These are phyloP conservation scores for Cynara cardunculus DNA, from an alignment of 129 eudicot genomes.

Conservation along the genomic window DNA sequence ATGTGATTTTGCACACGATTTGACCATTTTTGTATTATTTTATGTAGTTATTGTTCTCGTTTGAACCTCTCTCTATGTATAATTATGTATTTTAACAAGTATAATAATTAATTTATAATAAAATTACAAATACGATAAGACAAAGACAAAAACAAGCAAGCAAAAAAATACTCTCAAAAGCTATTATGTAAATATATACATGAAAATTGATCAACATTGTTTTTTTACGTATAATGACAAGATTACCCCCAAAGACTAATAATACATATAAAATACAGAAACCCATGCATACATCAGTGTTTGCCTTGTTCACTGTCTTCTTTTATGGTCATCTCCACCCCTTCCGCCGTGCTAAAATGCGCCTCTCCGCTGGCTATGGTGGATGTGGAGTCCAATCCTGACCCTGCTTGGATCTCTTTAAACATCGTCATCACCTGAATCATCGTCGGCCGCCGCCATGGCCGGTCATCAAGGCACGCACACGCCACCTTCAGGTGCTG, in stretches of 20 bases:
- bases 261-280: slow-evolving; percentile 42
- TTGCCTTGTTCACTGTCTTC: slow-evolving; percentile 69
- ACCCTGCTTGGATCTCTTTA: slow-evolving; percentile 89
- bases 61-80: too few relatives aligned
- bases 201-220: slow-evolving; percentile 50
- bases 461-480: slow-evolving; percentile 87
- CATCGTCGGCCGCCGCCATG: slow-evolving; percentile 86
- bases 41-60: too few relatives aligned
- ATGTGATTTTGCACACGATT: too few relatives aligned
- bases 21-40: too few relatives aligned
- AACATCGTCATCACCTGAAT: slow-evolving; percentile 95
- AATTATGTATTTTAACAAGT: not conserved
- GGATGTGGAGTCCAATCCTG: slow-evolving; percentile 69
- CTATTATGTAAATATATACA: slow-evolving; percentile 49
- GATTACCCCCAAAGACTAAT: slow-evolving; percentile 35
- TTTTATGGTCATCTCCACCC: slow-evolving; percentile 84
- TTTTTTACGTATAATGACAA: slow-evolving; percentile 58
- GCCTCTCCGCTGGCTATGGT: slow-evolving; percentile 47
- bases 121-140: not conserved
- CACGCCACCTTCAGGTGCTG: slow-evolving; percentile 80
- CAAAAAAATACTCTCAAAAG: slow-evolving; percentile 19
- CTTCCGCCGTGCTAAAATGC: slow-evolving; percentile 56
- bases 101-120: too few relatives aligned
- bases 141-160: not conserved
- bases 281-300: slow-evolving; percentile 34